Conservation (phyloP, 495 filamentous ascomycete species). For the Podospora fimiseda region DNA sequence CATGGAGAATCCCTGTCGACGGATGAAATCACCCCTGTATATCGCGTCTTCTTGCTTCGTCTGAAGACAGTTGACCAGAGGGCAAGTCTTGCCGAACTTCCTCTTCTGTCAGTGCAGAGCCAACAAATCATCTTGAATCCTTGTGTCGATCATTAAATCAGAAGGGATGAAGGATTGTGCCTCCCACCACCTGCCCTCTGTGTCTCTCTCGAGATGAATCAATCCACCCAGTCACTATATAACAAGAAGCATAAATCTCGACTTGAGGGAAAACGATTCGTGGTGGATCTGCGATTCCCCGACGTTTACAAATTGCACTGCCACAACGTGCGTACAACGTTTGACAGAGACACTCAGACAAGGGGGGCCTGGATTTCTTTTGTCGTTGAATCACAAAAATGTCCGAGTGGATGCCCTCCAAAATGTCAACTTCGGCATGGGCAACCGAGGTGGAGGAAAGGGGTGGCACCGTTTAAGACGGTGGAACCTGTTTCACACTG, state of each 20-base stretch:
- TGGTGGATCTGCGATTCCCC: conserved; percentile 1
- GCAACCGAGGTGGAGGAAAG: not conserved
- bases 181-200: too few relatives aligned
- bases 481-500: conserved; percentile 14
- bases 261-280: too few relatives aligned
- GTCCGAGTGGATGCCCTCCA: conserved; percentile 7
- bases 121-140: not conserved
- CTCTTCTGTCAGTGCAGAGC: not conserved
- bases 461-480: not conserved
- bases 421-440: not conserved
- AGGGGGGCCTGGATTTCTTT: not conserved
- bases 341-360: not conserved
- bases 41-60: not conserved
- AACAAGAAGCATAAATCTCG: too few relatives aligned
- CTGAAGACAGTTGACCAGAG: not conserved
- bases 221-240: too few relatives aligned
- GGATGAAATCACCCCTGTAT: not conserved
- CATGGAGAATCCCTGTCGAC: not conserved
- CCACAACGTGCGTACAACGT: not conserved
- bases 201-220: too few relatives aligned
- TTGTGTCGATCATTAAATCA: not conserved
- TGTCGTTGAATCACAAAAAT: conserved; percentile 2
- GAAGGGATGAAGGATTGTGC: not conserved
- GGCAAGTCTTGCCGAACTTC: not conserved
- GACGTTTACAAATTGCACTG: conserved; percentile 5